Evolutionary conservation across 345 rosid species (phyloP).

Genomic region (Laguncularia racemosa): DNA sequence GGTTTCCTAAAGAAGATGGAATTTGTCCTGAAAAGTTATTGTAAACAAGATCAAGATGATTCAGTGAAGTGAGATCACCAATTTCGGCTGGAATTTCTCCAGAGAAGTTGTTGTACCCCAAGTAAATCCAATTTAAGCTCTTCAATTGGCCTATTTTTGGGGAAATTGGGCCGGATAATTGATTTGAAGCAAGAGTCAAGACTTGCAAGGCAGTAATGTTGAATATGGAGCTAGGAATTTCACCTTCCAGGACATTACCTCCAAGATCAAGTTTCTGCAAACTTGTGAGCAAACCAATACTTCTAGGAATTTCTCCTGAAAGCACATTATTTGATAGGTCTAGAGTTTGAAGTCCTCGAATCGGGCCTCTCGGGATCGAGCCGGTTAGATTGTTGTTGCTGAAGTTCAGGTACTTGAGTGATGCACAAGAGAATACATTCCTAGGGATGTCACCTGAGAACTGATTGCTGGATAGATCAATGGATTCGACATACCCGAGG

Average conservation of each 20-base stretch:
- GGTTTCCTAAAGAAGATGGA: constrained; percentile 56
- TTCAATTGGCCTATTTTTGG: constrained; percentile 36
- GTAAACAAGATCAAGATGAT: constrained; percentile 84
- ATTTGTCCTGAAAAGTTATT: constrained; percentile 74
- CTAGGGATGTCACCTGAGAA: constrained; percentile 49
- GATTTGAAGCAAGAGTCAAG: constrained; percentile 80
- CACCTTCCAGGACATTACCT: constrained; percentile 62
- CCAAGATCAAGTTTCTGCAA: constrained; percentile 72
- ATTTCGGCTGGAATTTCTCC: constrained; percentile 66
- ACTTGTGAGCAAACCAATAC: constrained; percentile 44
- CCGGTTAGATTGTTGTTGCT: constrained; percentile 88
- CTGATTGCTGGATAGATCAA: constrained; percentile 63
- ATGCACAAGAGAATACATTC: constrained; percentile 34
- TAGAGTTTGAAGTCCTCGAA: constrained; percentile 35
- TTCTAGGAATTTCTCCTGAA: constrained; percentile 41
- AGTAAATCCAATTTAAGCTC: constrained; percentile 70
- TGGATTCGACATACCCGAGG: constrained; percentile 40
- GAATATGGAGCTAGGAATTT: constrained; percentile 40
- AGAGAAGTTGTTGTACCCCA: constrained; percentile 83
- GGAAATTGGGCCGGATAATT: constrained; percentile 54
- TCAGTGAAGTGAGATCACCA: constrained; percentile 40
- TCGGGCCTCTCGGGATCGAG: constrained; percentile 32
- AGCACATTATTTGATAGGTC: constrained; percentile 87
- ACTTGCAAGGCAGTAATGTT: constrained; percentile 42
- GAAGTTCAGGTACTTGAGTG: constrained; percentile 61